These are phyloP conservation scores for Melanogaster broomeanus DNA, from an alignment of 768 basidiomycete genomes.

Conservation along the genomic window DNA sequence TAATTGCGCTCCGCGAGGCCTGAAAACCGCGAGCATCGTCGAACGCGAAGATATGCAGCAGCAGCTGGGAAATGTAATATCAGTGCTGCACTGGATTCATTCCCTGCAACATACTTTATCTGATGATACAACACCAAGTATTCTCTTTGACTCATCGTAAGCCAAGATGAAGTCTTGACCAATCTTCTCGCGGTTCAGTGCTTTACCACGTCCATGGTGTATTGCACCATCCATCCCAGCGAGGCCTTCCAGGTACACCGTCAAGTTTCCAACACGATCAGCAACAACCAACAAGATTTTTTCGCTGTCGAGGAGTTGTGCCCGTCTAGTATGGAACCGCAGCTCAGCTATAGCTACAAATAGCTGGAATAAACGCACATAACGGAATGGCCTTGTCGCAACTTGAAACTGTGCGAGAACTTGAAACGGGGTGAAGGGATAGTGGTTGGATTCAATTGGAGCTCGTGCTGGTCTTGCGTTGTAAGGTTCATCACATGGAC, in stretches of 20 bases:
- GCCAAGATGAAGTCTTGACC: conserved; percentile 47
- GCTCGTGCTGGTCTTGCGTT: conserved; percentile 25
- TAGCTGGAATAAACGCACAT: conserved; percentile 6
- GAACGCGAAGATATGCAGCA: conserved; percentile 45
- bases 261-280: conserved; percentile 34
- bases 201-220: conserved; percentile 24
- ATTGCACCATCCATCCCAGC: conserved; percentile 35
- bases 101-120: conserved; percentile 35
- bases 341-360: neutral
- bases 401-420: conserved; percentile 12
- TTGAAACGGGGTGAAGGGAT: conserved; percentile 26
- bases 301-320: conserved; percentile 43
- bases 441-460: conserved; percentile 23
- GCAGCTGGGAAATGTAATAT: conserved; percentile 15
- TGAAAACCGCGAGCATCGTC: conserved; percentile 46
- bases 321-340: conserved; percentile 25
- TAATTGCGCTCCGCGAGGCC: conserved; percentile 38
- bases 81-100: neutral
- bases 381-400: conserved; percentile 21
- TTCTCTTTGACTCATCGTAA: conserved; percentile 53
- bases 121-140: conserved; percentile 46
- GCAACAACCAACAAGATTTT: conserved; percentile 44
- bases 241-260: conserved; percentile 41
- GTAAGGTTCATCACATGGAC: conserved; percentile 30
- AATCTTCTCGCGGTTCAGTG: conserved; percentile 46